Conservation (phyloP, 2,329 filamentous ascomycete species). For the Aschersonia sp. region DNA sequence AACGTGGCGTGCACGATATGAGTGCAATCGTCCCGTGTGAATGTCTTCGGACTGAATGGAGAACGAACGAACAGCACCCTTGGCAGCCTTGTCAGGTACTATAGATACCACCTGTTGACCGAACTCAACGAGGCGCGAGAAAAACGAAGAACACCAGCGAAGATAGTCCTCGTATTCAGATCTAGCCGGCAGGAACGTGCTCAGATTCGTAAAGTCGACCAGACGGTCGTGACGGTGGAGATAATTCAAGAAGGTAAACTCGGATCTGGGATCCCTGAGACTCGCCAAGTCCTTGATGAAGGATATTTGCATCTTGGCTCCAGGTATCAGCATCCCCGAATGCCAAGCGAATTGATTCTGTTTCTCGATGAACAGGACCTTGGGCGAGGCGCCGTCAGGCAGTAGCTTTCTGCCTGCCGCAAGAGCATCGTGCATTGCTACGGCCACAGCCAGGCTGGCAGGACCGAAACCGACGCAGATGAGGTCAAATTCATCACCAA, state of each 20-base stretch:
- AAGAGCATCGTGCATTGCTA: slow-evolving; percentile 73
- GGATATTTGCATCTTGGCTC: slow-evolving; percentile 93
- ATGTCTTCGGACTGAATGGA: slow-evolving; percentile 50
- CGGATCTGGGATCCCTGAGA: slow-evolving; percentile 69
- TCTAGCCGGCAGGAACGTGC: slow-evolving; percentile 74
- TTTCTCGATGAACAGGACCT: slow-evolving; percentile 77
- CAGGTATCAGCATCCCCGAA: slow-evolving; percentile 84
- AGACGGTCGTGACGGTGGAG: slow-evolving; percentile 69
- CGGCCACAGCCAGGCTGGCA: slow-evolving; percentile 75
- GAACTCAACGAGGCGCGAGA: slow-evolving; percentile 60
- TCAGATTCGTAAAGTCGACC: slow-evolving; percentile 79
- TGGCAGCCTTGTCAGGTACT: slow-evolving; percentile 32
- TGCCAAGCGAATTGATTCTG: slow-evolving; percentile 82
- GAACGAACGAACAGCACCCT: slow-evolving; percentile 46
- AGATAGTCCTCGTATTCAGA: slow-evolving; percentile 93
- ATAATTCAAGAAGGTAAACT: slow-evolving; percentile 95
- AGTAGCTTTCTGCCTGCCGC: slow-evolving; percentile 30
- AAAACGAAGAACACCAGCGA: slow-evolving; percentile 76
- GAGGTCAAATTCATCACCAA: slow-evolving; percentile 62
- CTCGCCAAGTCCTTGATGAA: slow-evolving; percentile 95
- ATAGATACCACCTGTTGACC: slow-evolving; percentile 63
- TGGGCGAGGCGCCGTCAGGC: slow-evolving; percentile 36
- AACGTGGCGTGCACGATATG: slow-evolving; percentile 50
- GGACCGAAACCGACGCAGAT: slow-evolving; percentile 89
- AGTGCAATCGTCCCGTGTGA: slow-evolving; percentile 37